phyloP scores from a whole-genome alignment of 345 rosid species.

The Psidium friedrichsthalianum region DNA sequence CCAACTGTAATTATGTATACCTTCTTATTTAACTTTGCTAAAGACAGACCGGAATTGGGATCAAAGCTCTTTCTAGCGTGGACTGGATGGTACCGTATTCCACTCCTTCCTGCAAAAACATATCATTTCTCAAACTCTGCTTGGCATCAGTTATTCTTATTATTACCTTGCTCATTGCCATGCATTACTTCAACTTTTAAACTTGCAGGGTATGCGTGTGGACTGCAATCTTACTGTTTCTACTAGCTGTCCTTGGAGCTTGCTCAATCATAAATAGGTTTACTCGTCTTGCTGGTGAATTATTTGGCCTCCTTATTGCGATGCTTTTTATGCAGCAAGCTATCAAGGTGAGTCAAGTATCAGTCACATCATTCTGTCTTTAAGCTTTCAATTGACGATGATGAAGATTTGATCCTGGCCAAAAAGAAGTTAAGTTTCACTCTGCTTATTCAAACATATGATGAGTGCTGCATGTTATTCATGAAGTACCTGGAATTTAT shows the following conservation, averaged over 20 bases:
- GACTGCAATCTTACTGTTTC: slow-evolving; percentile 82
- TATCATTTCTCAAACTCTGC: neutral
- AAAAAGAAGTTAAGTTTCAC: neutral
- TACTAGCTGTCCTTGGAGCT: slow-evolving; percentile 79
- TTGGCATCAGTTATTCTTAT: neutral
- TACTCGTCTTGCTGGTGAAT: slow-evolving; percentile 87
- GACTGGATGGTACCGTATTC: slow-evolving; percentile 71
- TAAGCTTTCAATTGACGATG: neutral
- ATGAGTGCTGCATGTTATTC: neutral
- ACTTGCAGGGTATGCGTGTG: slow-evolving; percentile 80
- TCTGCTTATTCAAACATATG: neutral
- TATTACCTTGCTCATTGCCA: neutral
- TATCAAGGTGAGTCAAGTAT: slow-evolving; percentile 41
- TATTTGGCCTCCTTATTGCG: slow-evolving; percentile 88
- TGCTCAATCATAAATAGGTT: slow-evolving; percentile 90
- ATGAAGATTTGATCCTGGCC: neutral
- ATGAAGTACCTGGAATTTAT: neutral
- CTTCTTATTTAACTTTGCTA: slow-evolving; percentile 86
- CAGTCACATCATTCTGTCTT: neutral
- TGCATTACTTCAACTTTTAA: neutral
- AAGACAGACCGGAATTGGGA: slow-evolving; percentile 69
- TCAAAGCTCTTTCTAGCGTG: slow-evolving; percentile 76
- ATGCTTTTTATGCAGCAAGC: slow-evolving; percentile 97
- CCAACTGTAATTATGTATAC: slow-evolving; percentile 97
- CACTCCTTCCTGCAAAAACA: neutral